Evolutionary conservation across 2,329 filamentous ascomycete genomes (phyloP), one percentile per base, ranked within the genome.

Genomic region (Sodiomyces alkalinus): DNA sequence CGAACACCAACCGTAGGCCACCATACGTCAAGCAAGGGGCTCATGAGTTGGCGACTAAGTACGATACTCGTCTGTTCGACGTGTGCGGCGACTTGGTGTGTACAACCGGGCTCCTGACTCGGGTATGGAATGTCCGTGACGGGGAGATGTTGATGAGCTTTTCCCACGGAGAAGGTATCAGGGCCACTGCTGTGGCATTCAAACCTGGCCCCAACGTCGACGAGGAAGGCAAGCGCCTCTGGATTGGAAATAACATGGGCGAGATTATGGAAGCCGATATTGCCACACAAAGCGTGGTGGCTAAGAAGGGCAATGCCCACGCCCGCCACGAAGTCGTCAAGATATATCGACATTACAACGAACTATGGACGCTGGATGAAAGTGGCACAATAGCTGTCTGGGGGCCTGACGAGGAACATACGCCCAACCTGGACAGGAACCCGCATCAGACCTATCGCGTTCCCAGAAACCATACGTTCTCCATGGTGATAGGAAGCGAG

Each of bases 321-420:
- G 72, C 74, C 6, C 73, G 81, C 22, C 67, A 74, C 35, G 81
- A 92, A 40, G 68, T 98, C 28, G 69, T 81, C 37, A 82, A 75
- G 41, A 92, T 98, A 22, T 79, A 82, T 46, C 74, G 90, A 21
- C 79, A 92, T 49, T 77, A 73, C 36, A 82, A 83, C 39, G 81
- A 94, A 44, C 70, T 98, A 48, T 98, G 90, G 90, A 86, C 86
- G 0, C 52, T 98, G 26, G 90, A 96, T 47, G 86, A 94, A 38
- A 74, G 79, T 26, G 90, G 90, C 8, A 80, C 79, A 25, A 57
- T 98, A 10, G 74, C 83, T 39, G 69, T 96, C 5, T 98, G 90
- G 90, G 74, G 72, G 2, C 76, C 86, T 4, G 80, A 85, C 41
- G 54, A 54, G 25, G 69, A 69, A 5, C 76, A 79, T 1, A 64